These are phyloP conservation scores for Podospora didyma DNA, from an alignment of 495 filamentous ascomycete genomes.

Conservation along the genomic window DNA sequence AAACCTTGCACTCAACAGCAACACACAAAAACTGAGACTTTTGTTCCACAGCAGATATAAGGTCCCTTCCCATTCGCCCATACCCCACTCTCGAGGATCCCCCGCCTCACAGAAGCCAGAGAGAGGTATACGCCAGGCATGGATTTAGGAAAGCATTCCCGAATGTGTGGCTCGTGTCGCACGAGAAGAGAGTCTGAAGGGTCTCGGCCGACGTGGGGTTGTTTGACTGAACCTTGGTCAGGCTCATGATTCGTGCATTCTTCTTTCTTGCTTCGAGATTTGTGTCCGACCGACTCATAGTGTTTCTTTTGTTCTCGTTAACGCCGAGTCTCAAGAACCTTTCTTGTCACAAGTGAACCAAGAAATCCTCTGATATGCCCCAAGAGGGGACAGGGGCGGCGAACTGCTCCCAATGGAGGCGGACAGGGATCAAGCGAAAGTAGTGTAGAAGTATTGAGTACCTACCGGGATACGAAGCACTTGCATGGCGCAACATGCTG, in stretches of 20 bases:
- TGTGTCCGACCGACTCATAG: background rate
- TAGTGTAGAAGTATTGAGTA: background rate
- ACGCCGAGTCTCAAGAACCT: too few relatives aligned
- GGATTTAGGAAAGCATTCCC: background rate
- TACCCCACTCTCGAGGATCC: background rate
- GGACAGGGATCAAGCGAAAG: background rate
- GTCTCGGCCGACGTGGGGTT: background rate
- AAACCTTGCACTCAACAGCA: too few relatives aligned
- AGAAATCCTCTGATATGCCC: background rate
- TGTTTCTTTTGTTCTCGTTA: too few relatives aligned
- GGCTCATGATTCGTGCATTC: background rate
- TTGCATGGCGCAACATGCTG: constrained; percentile 14
- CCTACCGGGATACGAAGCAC: constrained; percentile 17
- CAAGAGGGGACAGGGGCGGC: background rate
- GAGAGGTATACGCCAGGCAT: background rate
- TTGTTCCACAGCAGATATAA: too few relatives aligned
- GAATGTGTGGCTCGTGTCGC: constrained; percentile 4
- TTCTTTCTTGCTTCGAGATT: background rate
- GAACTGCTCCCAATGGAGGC: background rate
- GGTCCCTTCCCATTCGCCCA: background rate
- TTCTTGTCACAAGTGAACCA: too few relatives aligned
- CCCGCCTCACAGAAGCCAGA: background rate
- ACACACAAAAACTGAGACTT: too few relatives aligned
- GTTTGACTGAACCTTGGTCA: too few relatives aligned
- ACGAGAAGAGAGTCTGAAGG: background rate